A percentile compares a stretch with the other conserved stretches of the same genome.
These are phyloP conservation scores for Dorcoceras hygrometricum DNA, from an alignment of 257 asterid species.

Conservation along the genomic window DNA sequence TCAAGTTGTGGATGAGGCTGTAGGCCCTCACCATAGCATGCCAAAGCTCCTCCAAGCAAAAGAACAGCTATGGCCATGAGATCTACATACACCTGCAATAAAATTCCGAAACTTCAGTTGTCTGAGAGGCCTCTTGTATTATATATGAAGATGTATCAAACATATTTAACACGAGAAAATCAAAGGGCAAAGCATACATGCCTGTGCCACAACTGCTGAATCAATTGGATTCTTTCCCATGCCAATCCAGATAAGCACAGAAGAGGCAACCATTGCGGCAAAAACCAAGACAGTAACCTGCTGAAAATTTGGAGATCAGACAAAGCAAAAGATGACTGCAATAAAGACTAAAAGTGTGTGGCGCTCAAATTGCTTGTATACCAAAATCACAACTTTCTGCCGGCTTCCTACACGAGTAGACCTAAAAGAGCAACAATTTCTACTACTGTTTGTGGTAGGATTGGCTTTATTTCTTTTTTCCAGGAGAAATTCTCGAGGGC, in stretches of 20 bases:
- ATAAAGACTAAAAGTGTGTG: constrained; percentile 2
- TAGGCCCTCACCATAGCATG: constrained; percentile 74
- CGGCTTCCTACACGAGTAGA: constrained; percentile 69
- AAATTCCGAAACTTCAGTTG: constrained; percentile 1
- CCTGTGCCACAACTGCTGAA: constrained; percentile 78
- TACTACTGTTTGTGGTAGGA: constrained; percentile 34
- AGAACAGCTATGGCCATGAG: constrained; percentile 62
- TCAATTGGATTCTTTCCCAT: constrained; percentile 54
- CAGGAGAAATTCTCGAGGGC: constrained; percentile 60
- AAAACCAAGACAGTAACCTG: constrained; percentile 72
- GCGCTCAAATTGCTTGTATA: constrained; percentile 26
- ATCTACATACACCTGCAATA: constrained; percentile 81
- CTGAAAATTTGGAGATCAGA: constrained; percentile 20
- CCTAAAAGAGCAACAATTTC: constrained; percentile 62
- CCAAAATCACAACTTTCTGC: constrained; percentile 86
- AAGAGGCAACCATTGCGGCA: constrained; percentile 60
- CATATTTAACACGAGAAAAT: constrained; percentile 11
- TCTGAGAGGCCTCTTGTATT: background rate
- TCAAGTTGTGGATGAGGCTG: constrained; percentile 15
- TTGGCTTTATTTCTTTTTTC: constrained; percentile 52
- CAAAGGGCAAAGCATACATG: constrained; percentile 28
- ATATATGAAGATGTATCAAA: background rate
- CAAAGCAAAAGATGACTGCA: constrained; percentile 23
- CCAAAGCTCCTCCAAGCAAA: constrained; percentile 87
- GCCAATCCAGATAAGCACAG: constrained; percentile 84